Base-by-base conservation (phyloP, 345 rosid species). In the Aegle marmelos region DNA sequence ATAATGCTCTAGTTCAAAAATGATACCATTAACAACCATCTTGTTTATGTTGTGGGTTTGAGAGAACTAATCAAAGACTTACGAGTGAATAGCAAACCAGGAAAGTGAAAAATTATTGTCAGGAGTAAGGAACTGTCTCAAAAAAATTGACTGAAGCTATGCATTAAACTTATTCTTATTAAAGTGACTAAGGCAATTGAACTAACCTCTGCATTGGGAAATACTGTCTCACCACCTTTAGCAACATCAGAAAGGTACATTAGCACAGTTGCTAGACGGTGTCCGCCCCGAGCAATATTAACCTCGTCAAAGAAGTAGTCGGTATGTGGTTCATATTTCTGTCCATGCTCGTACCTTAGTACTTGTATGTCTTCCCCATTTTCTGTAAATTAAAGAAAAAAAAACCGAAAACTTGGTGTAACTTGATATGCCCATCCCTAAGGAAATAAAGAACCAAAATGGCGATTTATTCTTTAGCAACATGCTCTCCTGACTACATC, bases 221-320 rank as follows among this genome's bases (percentile, higher is more conserved):
- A 95, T 54, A 93, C 97, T 64, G 97, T 95, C 88, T 95, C 99
- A 45, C 99, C 99, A n/a, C 99, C 99, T 86, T 95, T 90, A 68
- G 78, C 86, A 75, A 95, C 99, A 82, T 92, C 87, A 64, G 92
- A 82, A 28, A 95, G 97, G 88, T 95, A 95, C 98, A 95, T 80
- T 65, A 95, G 94, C 63, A 95, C 92, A 37, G 99, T 93, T 27
- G 96, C 96, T 75, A 88, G 7, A 34, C 96, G 96, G 83, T 95
- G 99, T 85, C 98, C 98, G 82, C 99, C 99, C 39, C 96, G 93
- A 16, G 89, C 99, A 65, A 93, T 92, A 73, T 95, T 95, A 62
- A 91, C 94, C 87, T 92, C 88, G 88, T 95, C 99, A 41, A 72
- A 83, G 75, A 95, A 95, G 90, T 93, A 95, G 83, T 95, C 99